Evolutionary conservation across 345 rosid species (phyloP).

Genomic region (Citrus glauca): DNA sequence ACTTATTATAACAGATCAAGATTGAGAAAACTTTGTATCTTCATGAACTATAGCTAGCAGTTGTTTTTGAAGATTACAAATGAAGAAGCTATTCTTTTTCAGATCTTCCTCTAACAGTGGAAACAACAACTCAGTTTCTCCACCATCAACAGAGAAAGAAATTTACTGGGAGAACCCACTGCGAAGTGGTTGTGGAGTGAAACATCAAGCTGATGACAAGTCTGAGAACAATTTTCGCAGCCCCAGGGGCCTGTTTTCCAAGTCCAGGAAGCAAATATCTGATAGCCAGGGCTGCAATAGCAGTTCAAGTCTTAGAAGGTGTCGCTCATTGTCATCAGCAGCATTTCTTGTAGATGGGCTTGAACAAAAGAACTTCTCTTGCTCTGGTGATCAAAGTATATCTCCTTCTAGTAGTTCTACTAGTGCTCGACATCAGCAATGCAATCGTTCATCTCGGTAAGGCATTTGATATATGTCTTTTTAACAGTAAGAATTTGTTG

Average conservation of each 20-base stretch:
- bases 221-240: slow-evolving; percentile 29
- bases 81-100: slow-evolving; percentile 92
- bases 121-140: slow-evolving; percentile 28
- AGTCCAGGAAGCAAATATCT: slow-evolving; percentile 45
- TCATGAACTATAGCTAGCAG: slow-evolving; percentile 18
- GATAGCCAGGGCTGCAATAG: slow-evolving; percentile 37
- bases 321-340: slow-evolving; percentile 77
- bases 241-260: slow-evolving; percentile 37
- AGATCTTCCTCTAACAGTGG: slow-evolving; percentile 55
- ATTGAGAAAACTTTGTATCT: slow-evolving; percentile 1
- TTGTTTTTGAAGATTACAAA: slow-evolving; percentile 31
- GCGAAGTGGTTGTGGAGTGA: slow-evolving; percentile 23
- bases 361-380: slow-evolving; percentile 31
- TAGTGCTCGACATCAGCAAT: slow-evolving; percentile 25
- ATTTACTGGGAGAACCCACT: slow-evolving; percentile 34
- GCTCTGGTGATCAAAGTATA: slow-evolving; percentile 34
- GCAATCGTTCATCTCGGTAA: slow-evolving; percentile 49
- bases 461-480: slow-evolving; percentile 15
- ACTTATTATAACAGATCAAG: slow-evolving; percentile 14
- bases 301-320: slow-evolving; percentile 60
- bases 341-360: slow-evolving; percentile 51
- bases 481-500: background rate
- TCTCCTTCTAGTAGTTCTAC: slow-evolving; percentile 36
- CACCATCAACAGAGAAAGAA: slow-evolving; percentile 42
- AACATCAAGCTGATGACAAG: slow-evolving; percentile 33